Percentiles rank a stretch among this genome's conserved stretches.
phyloP scores from a whole-genome alignment of 2,329 filamentous ascomycete genomes.

The Epichloe uncinata region DNA sequence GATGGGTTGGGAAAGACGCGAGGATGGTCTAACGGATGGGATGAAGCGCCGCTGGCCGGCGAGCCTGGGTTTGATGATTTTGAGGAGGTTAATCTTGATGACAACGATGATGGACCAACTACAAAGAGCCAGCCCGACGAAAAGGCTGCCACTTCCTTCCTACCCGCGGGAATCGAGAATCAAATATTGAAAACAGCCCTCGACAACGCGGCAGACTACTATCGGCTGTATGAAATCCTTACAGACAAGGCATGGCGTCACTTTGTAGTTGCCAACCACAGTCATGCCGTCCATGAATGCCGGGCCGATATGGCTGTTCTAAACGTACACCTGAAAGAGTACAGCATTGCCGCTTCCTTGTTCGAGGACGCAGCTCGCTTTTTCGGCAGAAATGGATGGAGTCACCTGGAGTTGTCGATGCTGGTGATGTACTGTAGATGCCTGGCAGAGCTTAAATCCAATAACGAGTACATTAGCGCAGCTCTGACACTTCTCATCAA shows the following conservation, averaged over 20 bases:
- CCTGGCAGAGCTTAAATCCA: conserved; percentile 59
- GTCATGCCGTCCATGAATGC: conserved; percentile 61
- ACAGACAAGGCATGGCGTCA: conserved; percentile 76
- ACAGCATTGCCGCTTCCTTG: conserved; percentile 56
- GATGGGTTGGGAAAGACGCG: conserved; percentile 58
- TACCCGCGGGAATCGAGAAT: conserved; percentile 25
- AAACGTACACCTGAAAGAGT: conserved; percentile 66
- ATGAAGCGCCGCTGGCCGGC: conserved; percentile 39
- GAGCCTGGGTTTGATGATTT: conserved; percentile 32
- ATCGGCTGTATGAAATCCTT: conserved; percentile 57
- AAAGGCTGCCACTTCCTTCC: conserved; percentile 6
- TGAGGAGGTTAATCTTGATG: conserved; percentile 44
- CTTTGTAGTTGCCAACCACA: conserved; percentile 65
- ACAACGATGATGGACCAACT: conserved; percentile 22
- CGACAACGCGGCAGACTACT: conserved; percentile 49
- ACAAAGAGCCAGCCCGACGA: conserved; percentile 2
- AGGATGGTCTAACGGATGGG: conserved; percentile 70
- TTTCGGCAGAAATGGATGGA: conserved; percentile 70
- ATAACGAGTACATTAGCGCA: conserved; percentile 67
- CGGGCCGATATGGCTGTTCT: conserved; percentile 78
- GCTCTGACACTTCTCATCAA: conserved; percentile 63
- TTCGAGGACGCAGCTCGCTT: conserved; percentile 68
- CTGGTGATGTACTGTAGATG: conserved; percentile 77
- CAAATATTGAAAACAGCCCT: conserved; percentile 47
- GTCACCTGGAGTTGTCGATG: conserved; percentile 66